Percentiles rank a stretch among this genome's conserved stretches.
phyloP scores from a whole-genome alignment of 805 yeast genomes.

The Phaffomyces antillensis region DNA sequence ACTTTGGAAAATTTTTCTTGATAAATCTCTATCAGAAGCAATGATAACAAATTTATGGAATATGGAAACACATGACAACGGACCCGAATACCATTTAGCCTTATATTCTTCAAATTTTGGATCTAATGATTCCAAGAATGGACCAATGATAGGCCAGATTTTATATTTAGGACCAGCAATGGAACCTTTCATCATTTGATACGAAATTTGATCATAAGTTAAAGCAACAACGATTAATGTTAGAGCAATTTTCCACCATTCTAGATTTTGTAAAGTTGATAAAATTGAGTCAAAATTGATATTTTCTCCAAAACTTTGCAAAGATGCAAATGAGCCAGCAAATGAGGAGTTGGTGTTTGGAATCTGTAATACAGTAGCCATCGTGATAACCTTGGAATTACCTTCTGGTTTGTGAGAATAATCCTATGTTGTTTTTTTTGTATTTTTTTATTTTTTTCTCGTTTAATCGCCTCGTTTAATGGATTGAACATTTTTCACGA shows the following conservation, averaged over 20 bases:
- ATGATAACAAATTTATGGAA: conserved; percentile 97
- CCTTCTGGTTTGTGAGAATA: not conserved
- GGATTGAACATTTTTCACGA: too few relatives aligned
- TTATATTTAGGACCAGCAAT: conserved; percentile 89
- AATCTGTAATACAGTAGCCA: conserved; percentile 20
- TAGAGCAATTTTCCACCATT: conserved; percentile 49
- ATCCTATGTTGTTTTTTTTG: not conserved
- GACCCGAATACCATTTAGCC: conserved; percentile 93
- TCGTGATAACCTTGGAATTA: not conserved
- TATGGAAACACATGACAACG: conserved; percentile 91
- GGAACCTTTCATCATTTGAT: conserved; percentile 72
- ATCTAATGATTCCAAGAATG: conserved; percentile 87
- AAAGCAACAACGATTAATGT: conserved; percentile 42
- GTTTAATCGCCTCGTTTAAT: too few relatives aligned
- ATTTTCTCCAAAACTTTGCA: conserved; percentile 1
- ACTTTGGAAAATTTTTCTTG: conserved; percentile 78
- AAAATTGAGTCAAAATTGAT: conserved; percentile 7
- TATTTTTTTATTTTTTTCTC: not conserved
- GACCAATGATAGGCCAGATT: conserved; percentile 94
- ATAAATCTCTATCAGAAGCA: conserved; percentile 80
- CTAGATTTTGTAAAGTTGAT: conserved; percentile 22
- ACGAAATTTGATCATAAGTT: conserved; percentile 69
- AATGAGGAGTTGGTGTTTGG: conserved; percentile 14
- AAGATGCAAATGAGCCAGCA: conserved; percentile 4
- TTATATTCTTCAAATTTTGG: conserved; percentile 92